Evolutionary conservation across 176 grass and related monocot species (phyloP), one percentile per base, ranked within the genome.

Genomic region (Saccharum spontaneum): DNA sequence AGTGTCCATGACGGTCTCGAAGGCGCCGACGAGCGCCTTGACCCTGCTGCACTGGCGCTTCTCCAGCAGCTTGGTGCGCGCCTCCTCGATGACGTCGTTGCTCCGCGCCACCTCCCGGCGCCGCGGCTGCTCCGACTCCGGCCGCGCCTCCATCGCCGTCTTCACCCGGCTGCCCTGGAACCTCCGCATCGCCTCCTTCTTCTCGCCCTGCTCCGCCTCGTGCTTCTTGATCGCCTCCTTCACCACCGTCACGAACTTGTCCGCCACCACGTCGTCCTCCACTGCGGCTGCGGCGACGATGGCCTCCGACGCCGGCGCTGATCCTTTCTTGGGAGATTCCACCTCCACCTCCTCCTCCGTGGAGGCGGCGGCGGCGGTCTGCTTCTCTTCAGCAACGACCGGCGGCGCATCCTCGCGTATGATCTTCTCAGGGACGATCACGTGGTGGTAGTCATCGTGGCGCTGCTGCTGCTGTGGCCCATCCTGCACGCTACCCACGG

Each of bases 41-140:
- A 94, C 93, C 85, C 77, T 94, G 87, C 85, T 90, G 40, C 77
- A 83, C 87, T 92, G 79, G n/a, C 73, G 86, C 81, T 68, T 90
- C 78, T 90, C 85, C 78, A 94, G 87, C 37, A 94, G 65, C 87
- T 90, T 94, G 76, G 37, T 77, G 82, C 87, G 77, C 15, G 85
- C 91, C 90, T 90, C 90, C 86, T 94, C 90, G 59, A 94, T 92
- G 62, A 88, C 85, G 49, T 94, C 93, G 71, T 94, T 94, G 87
- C 90, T 92, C 18, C 79, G 54, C 30, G 69, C 68, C 40, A 65
- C 75, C 40, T 90, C 87, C 61, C 85, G 86, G 46, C 82, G 77
- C 10, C 79, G 86, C 28, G 88, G 88, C 62, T 40, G 71, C 77
- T 85, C 82, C 62, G 41, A 55, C 39, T 80, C 61, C 22, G 82